Evolutionary conservation across 1,284 basidiomycete species (phyloP), one percentile per base, ranked within the genome.

Genomic region (Moesziomyces parantarcticus): DNA sequence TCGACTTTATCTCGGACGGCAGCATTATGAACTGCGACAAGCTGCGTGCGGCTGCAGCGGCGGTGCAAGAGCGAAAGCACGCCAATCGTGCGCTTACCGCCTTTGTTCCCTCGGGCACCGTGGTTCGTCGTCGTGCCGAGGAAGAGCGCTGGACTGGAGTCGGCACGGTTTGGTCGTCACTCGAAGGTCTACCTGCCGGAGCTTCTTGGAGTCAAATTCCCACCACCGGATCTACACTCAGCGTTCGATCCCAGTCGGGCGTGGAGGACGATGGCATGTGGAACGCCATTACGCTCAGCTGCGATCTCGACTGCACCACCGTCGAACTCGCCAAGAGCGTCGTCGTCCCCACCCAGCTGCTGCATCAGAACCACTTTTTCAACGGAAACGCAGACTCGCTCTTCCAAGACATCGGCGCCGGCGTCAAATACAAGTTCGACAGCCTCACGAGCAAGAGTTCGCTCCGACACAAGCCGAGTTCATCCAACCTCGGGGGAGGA

Each of bases 201-300:
- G 64, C 64, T 1, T 29, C 29, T 0, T 72, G 59, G 58, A 43
- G 52, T 22, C 39, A 34, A 11, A 78, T 78, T 39, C 76, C 77
- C 1, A 57, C 59, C 1, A 45, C 25, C 5, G 58, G 64, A 2
- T 54, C 54, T 5, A 58, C 59, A n/a, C 51, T 68, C 9, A 58
- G 56, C n/a, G 43, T 40, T 18, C 56, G 53, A 9, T 55, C 55
- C 40, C 20, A 50, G 25, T 45, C 44, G 26, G 66, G 59, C 11
- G 26, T 63, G 32, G 72, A 75, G 26, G 77, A 80, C 42, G 77
- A 80, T 29, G 78, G 78, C 1, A 53, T 80, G 36, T 80, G 78
- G 78, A 68, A 74, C 43, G 54, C 60, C 14, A 59, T 80, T 45
- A 79, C 70, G 32, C 56, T 80, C 20, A 59, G 57, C 13, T 60